Evolutionary conservation across 2,329 filamentous ascomycete species (phyloP).

Genomic region (Raffaelea ambrosiae): DNA sequence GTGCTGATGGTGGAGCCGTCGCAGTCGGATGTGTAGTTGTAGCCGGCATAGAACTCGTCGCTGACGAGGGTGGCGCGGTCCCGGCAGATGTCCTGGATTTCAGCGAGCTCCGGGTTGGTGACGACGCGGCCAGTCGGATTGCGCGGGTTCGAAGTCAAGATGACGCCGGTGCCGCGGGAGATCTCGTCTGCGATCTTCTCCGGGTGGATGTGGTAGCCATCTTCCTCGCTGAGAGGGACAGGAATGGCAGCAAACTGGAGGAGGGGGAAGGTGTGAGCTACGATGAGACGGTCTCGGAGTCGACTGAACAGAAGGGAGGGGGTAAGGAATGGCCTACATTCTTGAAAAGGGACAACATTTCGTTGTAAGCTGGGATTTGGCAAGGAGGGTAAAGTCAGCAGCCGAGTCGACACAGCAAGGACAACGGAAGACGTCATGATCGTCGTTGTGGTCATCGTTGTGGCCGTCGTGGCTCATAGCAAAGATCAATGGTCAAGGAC

Average conservation of each 20-base stretch:
- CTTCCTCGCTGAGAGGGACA: constrained; percentile 72
- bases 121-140: constrained; percentile 91
- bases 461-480: no score
- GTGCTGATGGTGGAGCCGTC: constrained; percentile 84
- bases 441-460: no score
- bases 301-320: not conserved
- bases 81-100: constrained; percentile 90
- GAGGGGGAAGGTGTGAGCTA: no score
- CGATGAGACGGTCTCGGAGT: no score
- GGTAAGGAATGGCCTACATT: constrained; percentile 46
- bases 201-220: constrained; percentile 88
- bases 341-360: constrained; percentile 92
- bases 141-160: constrained; percentile 89
- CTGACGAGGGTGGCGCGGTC: constrained; percentile 86
- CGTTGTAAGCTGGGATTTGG: constrained; percentile 95
- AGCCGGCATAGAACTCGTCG: constrained; percentile 94
- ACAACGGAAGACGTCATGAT: no score
- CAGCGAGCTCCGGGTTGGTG: constrained; percentile 70
- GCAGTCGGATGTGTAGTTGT: constrained; percentile 91
- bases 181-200: constrained; percentile 92
- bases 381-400: not conserved
- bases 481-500: no score
- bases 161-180: constrained; percentile 74
- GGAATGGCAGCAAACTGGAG: constrained; percentile 78
- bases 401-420: no score